Conservation (phyloP, 345 rosid genomes). For the Gossypium arboreum region DNA sequence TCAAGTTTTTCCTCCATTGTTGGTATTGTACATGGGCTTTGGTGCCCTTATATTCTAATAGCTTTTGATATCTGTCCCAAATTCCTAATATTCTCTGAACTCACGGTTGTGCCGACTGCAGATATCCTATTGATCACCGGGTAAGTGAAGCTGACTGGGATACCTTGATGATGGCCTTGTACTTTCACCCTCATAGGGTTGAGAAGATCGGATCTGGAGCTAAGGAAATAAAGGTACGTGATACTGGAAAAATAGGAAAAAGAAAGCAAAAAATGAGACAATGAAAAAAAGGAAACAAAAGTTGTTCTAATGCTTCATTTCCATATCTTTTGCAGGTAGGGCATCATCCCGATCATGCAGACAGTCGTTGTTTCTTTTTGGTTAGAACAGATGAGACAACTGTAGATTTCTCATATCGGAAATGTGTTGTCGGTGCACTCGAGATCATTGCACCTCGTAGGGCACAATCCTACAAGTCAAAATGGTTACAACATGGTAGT, state of each 20-base stretch:
- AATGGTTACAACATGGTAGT: slow-evolving; percentile 22
- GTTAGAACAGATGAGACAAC: slow-evolving; percentile 62
- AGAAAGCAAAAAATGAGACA: background rate
- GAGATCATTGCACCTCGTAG: slow-evolving; percentile 62
- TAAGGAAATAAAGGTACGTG: slow-evolving; percentile 54
- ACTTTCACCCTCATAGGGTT: slow-evolving; percentile 69
- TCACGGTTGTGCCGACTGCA: slow-evolving; percentile 20
- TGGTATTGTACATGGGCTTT: background rate
- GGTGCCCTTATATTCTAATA: background rate
- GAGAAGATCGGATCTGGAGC: slow-evolving; percentile 78
- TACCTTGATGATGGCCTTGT: slow-evolving; percentile 46
- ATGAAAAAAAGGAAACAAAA: background rate
- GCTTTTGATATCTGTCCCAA: background rate
- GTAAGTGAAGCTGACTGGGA: slow-evolving; percentile 51
- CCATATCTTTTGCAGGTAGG: slow-evolving; percentile 46
- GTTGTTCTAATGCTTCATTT: background rate
- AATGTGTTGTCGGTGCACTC: slow-evolving; percentile 70
- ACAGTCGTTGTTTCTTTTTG: slow-evolving; percentile 65
- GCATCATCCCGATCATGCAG: slow-evolving; percentile 45
- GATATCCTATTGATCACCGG: slow-evolving; percentile 53
- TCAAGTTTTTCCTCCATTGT: background rate
- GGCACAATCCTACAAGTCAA: slow-evolving; percentile 44
- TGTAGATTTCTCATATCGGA: slow-evolving; percentile 85
- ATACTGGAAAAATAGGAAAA: background rate
- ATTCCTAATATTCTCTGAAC: background rate